Evolutionary conservation across 768 basidiomycete genomes (phyloP).

Genomic region (Serpula lacrymans): DNA sequence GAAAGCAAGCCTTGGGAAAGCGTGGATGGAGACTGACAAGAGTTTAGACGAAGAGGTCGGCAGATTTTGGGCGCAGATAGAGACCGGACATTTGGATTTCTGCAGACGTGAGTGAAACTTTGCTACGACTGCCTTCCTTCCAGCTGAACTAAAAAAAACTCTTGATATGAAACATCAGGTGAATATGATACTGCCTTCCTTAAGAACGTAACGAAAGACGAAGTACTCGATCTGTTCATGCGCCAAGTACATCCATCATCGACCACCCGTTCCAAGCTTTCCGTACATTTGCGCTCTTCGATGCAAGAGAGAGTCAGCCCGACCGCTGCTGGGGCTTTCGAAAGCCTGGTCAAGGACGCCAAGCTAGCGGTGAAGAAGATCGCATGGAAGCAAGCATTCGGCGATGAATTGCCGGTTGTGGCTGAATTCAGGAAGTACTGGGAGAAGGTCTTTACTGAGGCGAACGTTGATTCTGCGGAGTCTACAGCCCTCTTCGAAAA

Average conservation of each 20-base stretch:
- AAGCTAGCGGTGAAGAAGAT: constrained; percentile 46
- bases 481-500: constrained; percentile 45
- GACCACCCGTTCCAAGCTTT: constrained; percentile 71
- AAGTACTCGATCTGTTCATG: constrained; percentile 70
- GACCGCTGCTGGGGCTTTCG: constrained; percentile 62
- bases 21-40: constrained; percentile 84
- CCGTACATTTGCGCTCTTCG: constrained; percentile 76
- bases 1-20: constrained; percentile 69
- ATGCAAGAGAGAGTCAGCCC: constrained; percentile 58
- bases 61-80: constrained; percentile 69
- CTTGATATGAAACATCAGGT: constrained; percentile 49
- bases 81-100: constrained; percentile 85
- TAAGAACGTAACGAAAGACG: constrained; percentile 63
- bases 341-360: constrained; percentile 44
- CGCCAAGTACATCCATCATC: constrained; percentile 69
- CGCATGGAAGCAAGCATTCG: constrained; percentile 49
- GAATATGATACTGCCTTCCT: constrained; percentile 67
- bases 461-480: constrained; percentile 38
- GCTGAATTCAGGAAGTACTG: constrained; percentile 67
- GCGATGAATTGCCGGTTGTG: constrained; percentile 54
- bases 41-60: constrained; percentile 78
- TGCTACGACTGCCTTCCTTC: neutral
- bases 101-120: constrained; percentile 57
- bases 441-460: constrained; percentile 37
- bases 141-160: no score